Evolutionary conservation across 805 yeast genomes (phyloP).

Genomic region (Millerozyma miso): DNA sequence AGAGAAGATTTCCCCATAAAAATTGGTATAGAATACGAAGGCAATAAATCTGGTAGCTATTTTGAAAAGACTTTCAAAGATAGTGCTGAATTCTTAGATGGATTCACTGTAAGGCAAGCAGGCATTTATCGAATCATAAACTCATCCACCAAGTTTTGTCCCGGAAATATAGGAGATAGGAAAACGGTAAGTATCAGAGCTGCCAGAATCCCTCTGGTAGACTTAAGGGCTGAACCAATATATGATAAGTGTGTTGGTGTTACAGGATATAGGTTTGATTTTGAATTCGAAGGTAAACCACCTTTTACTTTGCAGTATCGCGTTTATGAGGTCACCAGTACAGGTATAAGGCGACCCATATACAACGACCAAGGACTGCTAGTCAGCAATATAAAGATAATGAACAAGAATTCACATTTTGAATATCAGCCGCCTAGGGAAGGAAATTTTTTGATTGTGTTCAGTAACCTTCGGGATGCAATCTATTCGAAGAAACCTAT

Average conservation of each 20-base stretch:
- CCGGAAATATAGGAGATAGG: conserved; percentile 52
- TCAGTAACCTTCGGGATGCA: conserved; percentile 56
- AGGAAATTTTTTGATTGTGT: conserved; percentile 76
- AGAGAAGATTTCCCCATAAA: conserved; percentile 46
- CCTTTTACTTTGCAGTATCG: conserved; percentile 70
- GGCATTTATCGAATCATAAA: conserved; percentile 61
- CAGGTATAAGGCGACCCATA: conserved; percentile 29
- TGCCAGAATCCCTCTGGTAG: conserved; percentile 38
- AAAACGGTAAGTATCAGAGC: conserved; percentile 1
- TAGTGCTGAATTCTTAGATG: conserved; percentile 22
- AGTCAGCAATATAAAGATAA: conserved; percentile 25
- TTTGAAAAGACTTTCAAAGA: conserved; percentile 22
- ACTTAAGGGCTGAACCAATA: conserved; percentile 53
- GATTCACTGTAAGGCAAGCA: conserved; percentile 44
- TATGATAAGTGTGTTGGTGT: conserved; percentile 90
- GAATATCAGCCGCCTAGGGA: conserved; percentile 73
- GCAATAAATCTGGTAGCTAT: conserved; percentile 4
- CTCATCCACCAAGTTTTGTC: conserved; percentile 60
- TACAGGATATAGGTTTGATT: conserved; percentile 67
- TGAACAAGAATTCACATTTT: conserved; percentile 28
- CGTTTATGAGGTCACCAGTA: conserved; percentile 45
- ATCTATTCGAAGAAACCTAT: conserved; percentile 49
- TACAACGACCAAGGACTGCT: conserved; percentile 27
- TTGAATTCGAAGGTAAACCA: conserved; percentile 73
- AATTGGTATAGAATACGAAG: conserved; percentile 26